Evolutionary conservation across 2,329 filamentous ascomycete genomes (phyloP), one percentile per base, ranked within the genome.

Genomic region (Alternaria postmessia): DNA sequence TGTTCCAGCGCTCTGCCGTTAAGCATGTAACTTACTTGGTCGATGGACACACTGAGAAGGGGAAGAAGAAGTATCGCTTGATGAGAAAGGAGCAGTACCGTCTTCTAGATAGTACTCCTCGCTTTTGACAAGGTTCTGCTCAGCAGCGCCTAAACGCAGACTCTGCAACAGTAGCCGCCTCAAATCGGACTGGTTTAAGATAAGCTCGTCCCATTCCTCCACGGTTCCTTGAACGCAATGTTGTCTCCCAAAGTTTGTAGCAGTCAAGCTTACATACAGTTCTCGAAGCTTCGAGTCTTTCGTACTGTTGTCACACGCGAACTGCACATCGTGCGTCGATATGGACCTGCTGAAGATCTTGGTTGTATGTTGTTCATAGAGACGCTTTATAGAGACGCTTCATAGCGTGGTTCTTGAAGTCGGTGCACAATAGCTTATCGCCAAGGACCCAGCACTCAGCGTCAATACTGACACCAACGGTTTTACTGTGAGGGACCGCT

Each of bases 271-370:
- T 20, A 51, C 47, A 39, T 51, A 64, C n/a, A 67, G 49, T 36
- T 54, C 16, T 3, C 58, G 48, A n/a, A 67, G 36, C 34, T 54
- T 62, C 2, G 62, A 65, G n/a, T 43, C 41, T 11, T 16, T 5
- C 18, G 34, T 51, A 26, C 49, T 67, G 48, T 65, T 43, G 9
- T 52, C 32, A 16, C 51, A 62, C 6, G 42, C 53, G 16, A 58
- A 63, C n/a, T 49, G 16, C 9, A 65, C 54, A 32, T 67, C 46
- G 38, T 44, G 8, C 8, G 58, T 46, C 7, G 55, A 32, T 7
- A 66, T 39, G n/a, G 59, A n/a, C 24, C 52, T n/a, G 83, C 81
- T 30, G 59, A 63, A 44, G 62, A 66, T 28, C 49, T 9, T 39
- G 44, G 51, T 22, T 12, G 24, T 52, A 18, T 63, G 46, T 18